Base-by-base conservation (phyloP, 306 rosid genomes). In the Ziziphus jujuba region DNA sequence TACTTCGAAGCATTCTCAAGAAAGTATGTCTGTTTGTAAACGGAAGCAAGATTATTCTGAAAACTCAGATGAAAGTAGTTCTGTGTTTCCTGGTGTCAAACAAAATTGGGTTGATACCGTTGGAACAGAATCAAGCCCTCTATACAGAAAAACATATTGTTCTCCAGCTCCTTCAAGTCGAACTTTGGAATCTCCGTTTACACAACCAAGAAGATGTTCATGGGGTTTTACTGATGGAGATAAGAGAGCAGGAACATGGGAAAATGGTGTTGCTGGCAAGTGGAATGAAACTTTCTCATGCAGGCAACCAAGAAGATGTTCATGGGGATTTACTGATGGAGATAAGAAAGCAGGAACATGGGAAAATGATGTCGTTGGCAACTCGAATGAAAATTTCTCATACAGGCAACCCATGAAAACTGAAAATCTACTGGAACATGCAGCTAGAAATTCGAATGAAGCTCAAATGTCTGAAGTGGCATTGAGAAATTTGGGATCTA, bases 241-340 rank as follows among this genome's bases (percentile, higher is more conserved):
- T 38, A 84, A 67, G 76, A 82, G 63, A 33, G 49, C 78, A 69
- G 84, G 79, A 70, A 51, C 10, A 17, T 73, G 86, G 85, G 71
- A 75, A 70, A 70, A 77, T 56, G 62, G 34, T 51, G 61, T 28
- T 33, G 53, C 22, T 70, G 55, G 63, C 50, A 66, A 75, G 75
- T 78, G 87, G 44, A 77, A 75, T 71, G 65, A 58, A 72, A 82
- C 72, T 63, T 78, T 79, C 56, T 66, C 89, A 58, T 59, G 56
- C 65, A 72, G 68, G 49, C 68, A 5, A 66, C 51, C 44, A 16
- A 87, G 78, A 77, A 77, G 79, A 66, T 52, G 71, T 19, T 52
- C 81, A n/a, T 81, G 96, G 89, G 87, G 90, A 40, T 74, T 82
- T 64, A 74, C 61, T 61, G 49, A 71, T 56, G 82, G 84, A 66